These are phyloP conservation scores for Lactifluus rugatus DNA, from an alignment of 768 basidiomycete genomes.

Conservation along the genomic window DNA sequence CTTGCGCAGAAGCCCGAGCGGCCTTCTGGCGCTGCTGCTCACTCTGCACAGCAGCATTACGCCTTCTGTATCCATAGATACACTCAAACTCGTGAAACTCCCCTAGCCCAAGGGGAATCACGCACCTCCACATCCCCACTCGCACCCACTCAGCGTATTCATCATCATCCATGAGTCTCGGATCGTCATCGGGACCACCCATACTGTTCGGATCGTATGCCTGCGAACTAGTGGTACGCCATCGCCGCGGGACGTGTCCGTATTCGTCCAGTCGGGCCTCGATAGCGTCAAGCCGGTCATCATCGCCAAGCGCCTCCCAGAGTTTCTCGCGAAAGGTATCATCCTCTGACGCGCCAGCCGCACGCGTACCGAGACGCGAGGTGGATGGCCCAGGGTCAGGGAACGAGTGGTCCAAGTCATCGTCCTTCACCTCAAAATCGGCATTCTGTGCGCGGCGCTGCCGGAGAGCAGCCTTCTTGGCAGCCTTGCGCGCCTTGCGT, in stretches of 20 bases:
- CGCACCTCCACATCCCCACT: slow-evolving; percentile 74
- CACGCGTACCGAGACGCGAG: slow-evolving; percentile 29
- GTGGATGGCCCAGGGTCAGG: slow-evolving; percentile 31
- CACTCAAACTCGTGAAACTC: neutral
- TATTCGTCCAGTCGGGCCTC: slow-evolving; percentile 58
- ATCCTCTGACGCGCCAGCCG: slow-evolving; percentile 47
- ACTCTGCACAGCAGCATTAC: slow-evolving; percentile 55
- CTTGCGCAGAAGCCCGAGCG: slow-evolving; percentile 40
- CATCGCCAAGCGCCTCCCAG: slow-evolving; percentile 62
- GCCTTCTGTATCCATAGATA: slow-evolving; percentile 37
- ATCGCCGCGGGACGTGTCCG: slow-evolving; percentile 64
- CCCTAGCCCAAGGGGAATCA: neutral
- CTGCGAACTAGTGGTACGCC: slow-evolving; percentile 40
- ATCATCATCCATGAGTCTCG: slow-evolving; percentile 64
- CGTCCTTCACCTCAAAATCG: neutral
- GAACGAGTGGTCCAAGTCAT: neutral
- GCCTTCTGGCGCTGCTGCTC: slow-evolving; percentile 51
- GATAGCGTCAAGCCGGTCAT: slow-evolving; percentile 55
- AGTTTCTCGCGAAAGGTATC: slow-evolving; percentile 68
- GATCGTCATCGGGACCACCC: slow-evolving; percentile 26
- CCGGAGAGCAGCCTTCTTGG: slow-evolving; percentile 33
- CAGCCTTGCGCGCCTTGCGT: slow-evolving; percentile 40
- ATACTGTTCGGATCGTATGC: slow-evolving; percentile 33
- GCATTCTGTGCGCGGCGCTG: neutral
- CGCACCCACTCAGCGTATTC: slow-evolving; percentile 85